Evolutionary conservation across 1,284 basidiomycete species (phyloP).

Genomic region (Calocybe gambosa): DNA sequence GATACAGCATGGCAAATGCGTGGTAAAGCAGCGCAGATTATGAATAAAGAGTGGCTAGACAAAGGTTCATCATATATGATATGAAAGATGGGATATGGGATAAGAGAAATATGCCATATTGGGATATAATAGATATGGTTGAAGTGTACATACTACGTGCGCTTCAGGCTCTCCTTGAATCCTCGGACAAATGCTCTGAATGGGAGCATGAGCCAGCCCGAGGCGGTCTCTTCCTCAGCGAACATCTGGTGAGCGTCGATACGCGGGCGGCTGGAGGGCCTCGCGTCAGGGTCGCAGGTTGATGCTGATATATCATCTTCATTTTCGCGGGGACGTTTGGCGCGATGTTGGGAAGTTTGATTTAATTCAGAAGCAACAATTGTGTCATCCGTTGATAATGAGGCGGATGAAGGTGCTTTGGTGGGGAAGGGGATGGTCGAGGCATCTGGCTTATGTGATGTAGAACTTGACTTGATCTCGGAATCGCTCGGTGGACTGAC

Average conservation of each 20-base stretch:
- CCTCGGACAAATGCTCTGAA: slow-evolving; percentile 58
- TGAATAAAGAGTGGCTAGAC: neutral
- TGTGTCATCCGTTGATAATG: slow-evolving; percentile 40
- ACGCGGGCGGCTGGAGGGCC: slow-evolving; percentile 44
- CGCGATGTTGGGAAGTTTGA: slow-evolving; percentile 19
- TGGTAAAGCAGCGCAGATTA: slow-evolving; percentile 7
- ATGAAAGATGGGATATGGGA: neutral
- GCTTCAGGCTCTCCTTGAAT: slow-evolving; percentile 47
- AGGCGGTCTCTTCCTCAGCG: slow-evolving; percentile 35
- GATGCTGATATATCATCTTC: slow-evolving; percentile 26
- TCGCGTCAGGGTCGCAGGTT: slow-evolving; percentile 29
- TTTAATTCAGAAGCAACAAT: slow-evolving; percentile 27
- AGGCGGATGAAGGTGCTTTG: slow-evolving; percentile 31
- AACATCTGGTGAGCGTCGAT: slow-evolving; percentile 39
- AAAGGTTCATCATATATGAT: neutral
- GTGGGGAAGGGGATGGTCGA: slow-evolving; percentile 19
- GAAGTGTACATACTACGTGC: slow-evolving; percentile 15
- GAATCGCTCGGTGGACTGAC: slow-evolving; percentile 4
- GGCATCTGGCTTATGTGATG: slow-evolving; percentile 8
- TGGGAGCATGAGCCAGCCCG: slow-evolving; percentile 56
- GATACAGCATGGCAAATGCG: slow-evolving; percentile 8
- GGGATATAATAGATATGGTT: slow-evolving; percentile 6
- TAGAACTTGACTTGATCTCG: slow-evolving; percentile 8
- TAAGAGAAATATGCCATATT: neutral
- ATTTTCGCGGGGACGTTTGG: slow-evolving; percentile 47